These are phyloP conservation scores for Fusarium miscanthi DNA, from an alignment of 2,329 filamentous ascomycete genomes.

Conservation along the genomic window DNA sequence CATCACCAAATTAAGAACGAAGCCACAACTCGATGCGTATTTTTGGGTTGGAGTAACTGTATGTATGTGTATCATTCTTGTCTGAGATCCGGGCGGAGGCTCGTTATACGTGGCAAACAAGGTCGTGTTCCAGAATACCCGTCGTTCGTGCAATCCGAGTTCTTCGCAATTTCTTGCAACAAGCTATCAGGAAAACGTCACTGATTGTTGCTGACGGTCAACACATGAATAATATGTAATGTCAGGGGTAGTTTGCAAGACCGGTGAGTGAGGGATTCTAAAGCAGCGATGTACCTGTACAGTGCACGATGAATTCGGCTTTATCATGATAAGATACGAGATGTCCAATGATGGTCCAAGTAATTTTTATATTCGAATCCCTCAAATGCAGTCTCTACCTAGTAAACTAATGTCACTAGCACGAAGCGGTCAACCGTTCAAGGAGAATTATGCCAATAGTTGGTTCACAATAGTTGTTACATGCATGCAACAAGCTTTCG, in stretches of 20 bases:
- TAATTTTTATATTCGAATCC: constrained; percentile 14
- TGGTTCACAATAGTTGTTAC: constrained; percentile 1
- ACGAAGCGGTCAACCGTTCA: constrained; percentile 6
- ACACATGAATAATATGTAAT: constrained; percentile 6
- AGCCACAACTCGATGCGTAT: constrained; percentile 28
- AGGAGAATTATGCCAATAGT: not conserved
- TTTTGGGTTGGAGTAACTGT: not conserved
- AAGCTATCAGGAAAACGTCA: not conserved
- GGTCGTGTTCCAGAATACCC: constrained; percentile 21
- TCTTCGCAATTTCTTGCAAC: not conserved
- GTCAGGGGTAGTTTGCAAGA: constrained; percentile 26
- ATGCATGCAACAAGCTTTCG: constrained; percentile 28
- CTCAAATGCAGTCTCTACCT: not conserved
- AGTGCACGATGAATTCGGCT: constrained; percentile 15
- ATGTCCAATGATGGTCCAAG: constrained; percentile 12
- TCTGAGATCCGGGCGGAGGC: constrained; percentile 20
- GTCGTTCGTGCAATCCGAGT: not conserved
- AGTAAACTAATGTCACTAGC: not conserved
- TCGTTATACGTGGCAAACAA: constrained; percentile 17
- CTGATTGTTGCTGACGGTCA: constrained; percentile 2
- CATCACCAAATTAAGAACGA: constrained; percentile 27
- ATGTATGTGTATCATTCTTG: constrained; percentile 17
- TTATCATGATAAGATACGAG: constrained; percentile 21
- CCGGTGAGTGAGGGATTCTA: constrained; percentile 27
- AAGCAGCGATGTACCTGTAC: constrained; percentile 17